These are phyloP conservation scores for Nannochloropsis salina DNA, from an alignment of 108 stramenopile genomes.

Conservation along the genomic window DNA sequence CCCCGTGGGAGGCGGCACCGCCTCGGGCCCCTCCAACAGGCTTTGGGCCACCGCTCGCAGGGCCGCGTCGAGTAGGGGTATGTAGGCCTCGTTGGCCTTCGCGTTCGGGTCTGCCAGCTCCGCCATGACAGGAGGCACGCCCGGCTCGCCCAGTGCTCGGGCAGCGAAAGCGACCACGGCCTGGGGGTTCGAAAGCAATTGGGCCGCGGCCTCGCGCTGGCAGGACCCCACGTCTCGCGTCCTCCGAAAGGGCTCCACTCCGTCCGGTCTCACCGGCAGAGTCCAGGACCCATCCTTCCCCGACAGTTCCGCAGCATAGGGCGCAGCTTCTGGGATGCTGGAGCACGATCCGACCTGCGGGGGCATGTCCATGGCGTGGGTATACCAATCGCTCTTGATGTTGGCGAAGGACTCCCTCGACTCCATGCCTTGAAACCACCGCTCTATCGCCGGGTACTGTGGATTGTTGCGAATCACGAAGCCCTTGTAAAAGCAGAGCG, in stretches of 20 bases:
- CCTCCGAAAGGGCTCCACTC: constrained; percentile 67
- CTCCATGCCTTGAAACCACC: constrained; percentile 21
- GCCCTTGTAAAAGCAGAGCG: constrained; percentile 77
- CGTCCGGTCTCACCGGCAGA: constrained; percentile 51
- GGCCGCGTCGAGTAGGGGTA: constrained; percentile 56
- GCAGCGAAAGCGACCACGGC: constrained; percentile 73
- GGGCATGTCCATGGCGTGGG: constrained; percentile 58
- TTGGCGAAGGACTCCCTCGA: neutral
- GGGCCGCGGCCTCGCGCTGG: constrained; percentile 70
- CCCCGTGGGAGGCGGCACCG: neutral
- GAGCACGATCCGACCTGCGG: constrained; percentile 86
- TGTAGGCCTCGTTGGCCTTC: constrained; percentile 36
- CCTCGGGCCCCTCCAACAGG: neutral
- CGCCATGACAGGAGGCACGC: constrained; percentile 68
- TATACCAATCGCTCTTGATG: constrained; percentile 21
- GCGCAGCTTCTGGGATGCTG: constrained; percentile 20
- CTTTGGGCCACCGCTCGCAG: constrained; percentile 35
- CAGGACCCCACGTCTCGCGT: constrained; percentile 62
- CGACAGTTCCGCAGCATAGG: constrained; percentile 38
- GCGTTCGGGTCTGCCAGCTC: constrained; percentile 76
- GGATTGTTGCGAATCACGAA: constrained; percentile 67
- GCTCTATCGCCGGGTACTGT: constrained; percentile 25
- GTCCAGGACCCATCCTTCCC: constrained; percentile 50
- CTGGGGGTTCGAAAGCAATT: constrained; percentile 65
- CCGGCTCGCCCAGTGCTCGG: constrained; percentile 72